Percentiles rank a stretch among this genome's conserved stretches.
Conservation (phyloP, 1,284 basidiomycete species). For the Malassezia arunalokei region DNA sequence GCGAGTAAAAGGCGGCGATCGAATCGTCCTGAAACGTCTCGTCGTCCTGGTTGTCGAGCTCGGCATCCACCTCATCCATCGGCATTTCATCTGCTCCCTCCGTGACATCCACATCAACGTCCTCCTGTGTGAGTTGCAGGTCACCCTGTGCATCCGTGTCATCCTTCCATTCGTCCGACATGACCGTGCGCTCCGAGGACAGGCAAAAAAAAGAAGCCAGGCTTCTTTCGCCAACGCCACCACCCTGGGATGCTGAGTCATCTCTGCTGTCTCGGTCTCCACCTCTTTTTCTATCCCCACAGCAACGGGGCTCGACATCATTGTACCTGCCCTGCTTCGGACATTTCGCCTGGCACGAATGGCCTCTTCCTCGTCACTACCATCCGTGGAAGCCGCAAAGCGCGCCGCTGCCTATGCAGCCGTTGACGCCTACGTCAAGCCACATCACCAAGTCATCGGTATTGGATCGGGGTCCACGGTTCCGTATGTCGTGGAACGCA, state of each 20-base stretch:
- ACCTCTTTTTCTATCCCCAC: not conserved
- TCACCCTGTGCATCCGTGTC: slow-evolving; percentile 1
- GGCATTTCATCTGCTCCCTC: slow-evolving; percentile 5
- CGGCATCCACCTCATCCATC: slow-evolving; percentile 15
- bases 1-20: slow-evolving; percentile 42
- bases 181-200: not conserved
- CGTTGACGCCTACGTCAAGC: slow-evolving; percentile 74
- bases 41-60: not conserved
- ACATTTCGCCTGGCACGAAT: not conserved
- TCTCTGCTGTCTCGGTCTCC: not conserved
- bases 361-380: not conserved
- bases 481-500: slow-evolving; percentile 90
- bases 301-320: too few species aligned
- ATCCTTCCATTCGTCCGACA: not conserved
- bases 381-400: slow-evolving; percentile 55
- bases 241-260: not conserved
- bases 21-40: slow-evolving; percentile 38
- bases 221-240: not conserved
- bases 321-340: too few species aligned
- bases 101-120: slow-evolving; percentile 9
- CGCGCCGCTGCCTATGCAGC: slow-evolving; percentile 83
- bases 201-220: not conserved
- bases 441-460: slow-evolving; percentile 63
- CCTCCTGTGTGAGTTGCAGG: slow-evolving; percentile 15
- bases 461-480: slow-evolving; percentile 68